These are phyloP conservation scores for Secale cereale DNA, from an alignment of 176 grass and related monocot genomes.

Conservation along the genomic window DNA sequence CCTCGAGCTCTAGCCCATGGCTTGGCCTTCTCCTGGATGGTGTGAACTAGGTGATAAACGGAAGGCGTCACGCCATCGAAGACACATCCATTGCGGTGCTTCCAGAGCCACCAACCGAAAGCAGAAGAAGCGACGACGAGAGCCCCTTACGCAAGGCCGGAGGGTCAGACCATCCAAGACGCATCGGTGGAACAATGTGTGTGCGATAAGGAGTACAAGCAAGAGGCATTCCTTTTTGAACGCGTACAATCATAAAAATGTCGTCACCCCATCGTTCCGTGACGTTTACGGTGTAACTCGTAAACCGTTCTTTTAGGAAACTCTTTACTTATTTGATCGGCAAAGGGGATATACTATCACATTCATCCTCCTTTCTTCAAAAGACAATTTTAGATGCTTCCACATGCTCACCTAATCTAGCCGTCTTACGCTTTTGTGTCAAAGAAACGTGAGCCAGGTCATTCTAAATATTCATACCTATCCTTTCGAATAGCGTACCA, in stretches of 20 bases:
- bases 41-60: no score
- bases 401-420: constrained; percentile 27
- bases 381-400: not conserved
- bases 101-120: no score
- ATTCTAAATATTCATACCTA: constrained; percentile 31
- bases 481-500: not conserved
- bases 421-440: not conserved
- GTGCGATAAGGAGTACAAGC: not conserved
- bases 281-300: constrained; percentile 14
- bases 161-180: no score
- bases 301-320: constrained; percentile 7
- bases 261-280: not conserved
- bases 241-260: not conserved
- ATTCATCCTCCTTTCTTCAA: constrained; percentile 30
- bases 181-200: not conserved
- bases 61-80: no score
- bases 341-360: constrained; percentile 1
- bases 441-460: constrained; percentile 1
- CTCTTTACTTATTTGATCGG: constrained; percentile 19
- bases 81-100: no score
- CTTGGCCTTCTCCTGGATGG: no score
- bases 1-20: no score
- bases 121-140: no score
- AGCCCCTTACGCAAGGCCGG: no score
- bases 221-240: not conserved